Evolutionary conservation across 2,329 filamentous ascomycete genomes (phyloP).

Genomic region (Endothia cerciana): DNA sequence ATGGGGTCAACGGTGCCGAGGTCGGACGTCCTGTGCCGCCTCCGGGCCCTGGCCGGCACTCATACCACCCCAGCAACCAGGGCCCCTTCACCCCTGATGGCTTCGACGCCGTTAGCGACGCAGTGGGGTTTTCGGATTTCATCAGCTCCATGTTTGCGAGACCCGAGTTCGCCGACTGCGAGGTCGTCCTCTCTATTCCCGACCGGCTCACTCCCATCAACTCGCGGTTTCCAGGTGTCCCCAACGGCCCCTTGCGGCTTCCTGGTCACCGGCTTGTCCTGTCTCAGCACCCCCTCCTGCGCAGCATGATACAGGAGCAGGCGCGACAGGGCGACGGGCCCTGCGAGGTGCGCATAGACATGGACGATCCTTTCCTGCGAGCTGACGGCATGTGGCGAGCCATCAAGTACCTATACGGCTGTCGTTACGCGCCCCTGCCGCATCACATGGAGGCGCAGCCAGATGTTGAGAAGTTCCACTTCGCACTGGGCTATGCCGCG

Average conservation of each 20-base stretch:
- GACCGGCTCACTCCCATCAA: constrained; percentile 36
- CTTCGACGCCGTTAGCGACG: constrained; percentile 19
- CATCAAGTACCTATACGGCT: constrained; percentile 61
- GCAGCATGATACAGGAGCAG: constrained; percentile 37
- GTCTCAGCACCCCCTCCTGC: constrained; percentile 52
- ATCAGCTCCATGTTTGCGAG: constrained; percentile 40
- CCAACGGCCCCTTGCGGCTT: constrained; percentile 45
- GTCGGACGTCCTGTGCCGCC: constrained; percentile 22
- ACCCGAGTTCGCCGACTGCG: constrained; percentile 46
- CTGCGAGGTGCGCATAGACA: constrained; percentile 49
- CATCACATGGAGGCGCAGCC: constrained; percentile 19
- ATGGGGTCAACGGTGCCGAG: constrained; percentile 25
- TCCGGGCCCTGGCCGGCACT: constrained; percentile 34
- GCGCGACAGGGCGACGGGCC: constrained; percentile 36
- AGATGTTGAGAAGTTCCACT: constrained; percentile 44
- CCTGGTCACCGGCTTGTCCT: constrained; percentile 60
- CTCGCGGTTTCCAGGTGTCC: constrained; percentile 28
- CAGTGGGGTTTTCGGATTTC: constrained; percentile 24
- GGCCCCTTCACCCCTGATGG: constrained; percentile 19
- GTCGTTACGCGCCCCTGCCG: constrained; percentile 39
- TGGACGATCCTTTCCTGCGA: constrained; percentile 56
- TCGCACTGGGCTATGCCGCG: constrained; percentile 67
- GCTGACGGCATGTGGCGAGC: constrained; percentile 61
- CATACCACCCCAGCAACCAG: constrained; percentile 29
- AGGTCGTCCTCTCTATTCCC: constrained; percentile 45